Base-by-base conservation (phyloP, 2,329 filamentous ascomycete species). In the Ophiostoma populinum region DNA sequence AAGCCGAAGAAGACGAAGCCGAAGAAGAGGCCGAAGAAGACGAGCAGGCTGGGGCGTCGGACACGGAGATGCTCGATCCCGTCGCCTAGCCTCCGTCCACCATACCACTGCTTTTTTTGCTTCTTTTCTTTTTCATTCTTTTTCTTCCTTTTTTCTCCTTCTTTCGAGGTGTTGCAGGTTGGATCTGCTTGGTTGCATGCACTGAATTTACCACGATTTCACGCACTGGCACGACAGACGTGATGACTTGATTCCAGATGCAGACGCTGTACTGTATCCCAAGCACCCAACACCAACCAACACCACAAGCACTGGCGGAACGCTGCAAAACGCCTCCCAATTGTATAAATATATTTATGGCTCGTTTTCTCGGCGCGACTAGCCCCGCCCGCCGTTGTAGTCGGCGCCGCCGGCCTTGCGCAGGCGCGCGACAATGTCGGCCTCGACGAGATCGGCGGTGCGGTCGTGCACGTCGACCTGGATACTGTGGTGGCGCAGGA, bases 361-460 rank as follows among this genome's bases (percentile, higher is more conserved):
- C 18, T 24, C 16, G 1, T 19, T 7, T 5, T 11, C n/a, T 18
- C 9, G 3, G 7, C 11, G 24, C 13, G 5, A 13, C 24, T 27
- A 71, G 7, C 68, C 71, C 42, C 71, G 55, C 9, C 68, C 74
- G 7, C 74, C 72, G 48, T 79, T 75, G 62, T 79, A 80, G 53
- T 80, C 75, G 12, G 75, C 75, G 21, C 75, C 75, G 37, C 75
- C 75, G 4, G 68, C 73, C 57, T 69, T 75, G 51, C 75, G 58
- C 54, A 79, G 53, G 48, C 65, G 56, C 40, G 62, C 51, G 12
- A 78, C 69, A 34, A 80, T 63, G 15, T 75, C 70, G 42, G 58
- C 56, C 54, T 74, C 69, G 13, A 68, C 64, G 37, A 80, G 51
- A 48, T 80, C 75, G 19, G 55, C 54, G 11, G 19, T 22, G 53